Percentiles rank a stretch among this genome's conserved stretches.
These are phyloP conservation scores for Annulohypoxylon stygium DNA, from an alignment of 495 filamentous ascomycete genomes.

Conservation along the genomic window DNA sequence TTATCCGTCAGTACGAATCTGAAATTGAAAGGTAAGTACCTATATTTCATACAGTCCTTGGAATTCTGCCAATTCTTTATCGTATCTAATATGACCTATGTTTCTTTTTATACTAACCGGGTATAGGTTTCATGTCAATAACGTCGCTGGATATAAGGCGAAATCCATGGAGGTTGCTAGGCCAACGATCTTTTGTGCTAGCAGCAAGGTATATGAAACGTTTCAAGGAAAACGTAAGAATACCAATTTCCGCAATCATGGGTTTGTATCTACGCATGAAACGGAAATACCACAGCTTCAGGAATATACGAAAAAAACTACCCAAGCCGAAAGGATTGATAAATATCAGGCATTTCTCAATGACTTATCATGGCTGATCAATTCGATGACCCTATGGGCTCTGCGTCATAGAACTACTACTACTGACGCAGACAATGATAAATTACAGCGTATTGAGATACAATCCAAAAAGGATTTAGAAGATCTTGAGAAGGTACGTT, in stretches of 20 bases:
- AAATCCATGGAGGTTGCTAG: conserved; percentile 21
- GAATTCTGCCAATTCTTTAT: not conserved
- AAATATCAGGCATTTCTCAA: conserved; percentile 58
- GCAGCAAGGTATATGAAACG: conserved; percentile 71
- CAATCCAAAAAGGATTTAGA: conserved; percentile 59
- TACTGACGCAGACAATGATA: conserved; percentile 57
- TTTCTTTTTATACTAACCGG: not conserved
- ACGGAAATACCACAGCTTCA: conserved; percentile 72
- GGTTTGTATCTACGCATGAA: conserved; percentile 50
- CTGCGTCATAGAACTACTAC: conserved; percentile 60
- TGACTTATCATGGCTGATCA: conserved; percentile 65
- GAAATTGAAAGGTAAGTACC: conserved; percentile 65
- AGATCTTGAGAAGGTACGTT: conserved; percentile 61
- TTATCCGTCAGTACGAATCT: conserved; percentile 71
- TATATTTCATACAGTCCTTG: not conserved
- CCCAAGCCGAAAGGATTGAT: conserved; percentile 56
- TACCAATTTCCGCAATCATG: conserved; percentile 56
- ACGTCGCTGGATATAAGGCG: not conserved
- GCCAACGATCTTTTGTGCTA: conserved; percentile 74
- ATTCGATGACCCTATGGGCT: conserved; percentile 71
- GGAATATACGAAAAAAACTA: conserved; percentile 71
- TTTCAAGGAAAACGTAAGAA: conserved; percentile 65
- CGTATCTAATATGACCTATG: not conserved
- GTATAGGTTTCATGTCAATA: conserved; percentile 32
- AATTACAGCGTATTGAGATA: conserved; percentile 57